Evolutionary conservation across 1,284 basidiomycete species (phyloP), one percentile per base, ranked within the genome.

Genomic region (Pseudomicrostroma phylloplanum): DNA sequence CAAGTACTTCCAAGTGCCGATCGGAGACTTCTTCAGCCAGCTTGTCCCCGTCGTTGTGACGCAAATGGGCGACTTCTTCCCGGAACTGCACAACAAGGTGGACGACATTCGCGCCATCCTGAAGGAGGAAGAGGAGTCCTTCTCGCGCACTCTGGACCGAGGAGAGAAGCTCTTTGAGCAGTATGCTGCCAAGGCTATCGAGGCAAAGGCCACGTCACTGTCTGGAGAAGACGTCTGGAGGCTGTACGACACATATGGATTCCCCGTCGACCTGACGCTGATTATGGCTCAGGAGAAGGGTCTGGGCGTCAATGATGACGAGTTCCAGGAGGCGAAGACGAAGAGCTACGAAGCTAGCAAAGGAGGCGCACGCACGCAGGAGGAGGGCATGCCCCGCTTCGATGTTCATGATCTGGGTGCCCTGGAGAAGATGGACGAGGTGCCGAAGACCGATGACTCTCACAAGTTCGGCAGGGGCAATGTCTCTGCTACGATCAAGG

Each of bases 201-300:
- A 88, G 55, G 83, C 84, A 54, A 87, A 87, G 13, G 74, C 82
- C 9, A 89, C 84, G 60, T 85, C 87, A 68, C 86, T 99, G 53
- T 87, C 84, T 67, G 94, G 94, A 17, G 88, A 88, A 73, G 94
- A 99, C 76, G 91, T 96, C 30, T 99, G 94, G 94, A 86, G 91
- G 39, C 82, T 99, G 59, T 98, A 98, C 80, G 96, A 99, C 80
- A 98, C 96, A 0, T 99, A 91, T 79, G 94, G 94, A 49, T 99
- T 99, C 83, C 96, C 94, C 0, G 92, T 92, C 58, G 94, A 99
- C 78, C 83, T 99, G 43, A 99, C 96, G 1, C 87, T 90, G 60
- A 84, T 99, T 68, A 98, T 99, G 94, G 94, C 96, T 25, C 91
- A 96, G 79, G 94, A 99, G 80, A 54, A 54, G 51, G 89, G 88